Evolutionary conservation across 371 early-diverging fungal species (phyloP).

Genomic region (Saksenaea vasiformis): DNA sequence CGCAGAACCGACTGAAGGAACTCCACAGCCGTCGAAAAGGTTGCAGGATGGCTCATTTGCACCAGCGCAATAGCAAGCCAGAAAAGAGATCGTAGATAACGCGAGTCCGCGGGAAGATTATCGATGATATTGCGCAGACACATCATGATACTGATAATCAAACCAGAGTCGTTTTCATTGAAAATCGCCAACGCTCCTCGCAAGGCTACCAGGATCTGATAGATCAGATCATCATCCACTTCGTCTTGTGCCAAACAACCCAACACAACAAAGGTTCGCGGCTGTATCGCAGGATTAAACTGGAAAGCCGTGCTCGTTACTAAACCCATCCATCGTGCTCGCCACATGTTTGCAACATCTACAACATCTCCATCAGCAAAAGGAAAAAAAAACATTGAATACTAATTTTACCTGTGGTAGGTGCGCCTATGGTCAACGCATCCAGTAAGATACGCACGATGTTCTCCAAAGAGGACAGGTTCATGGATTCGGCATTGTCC

Average conservation of each 20-base stretch:
- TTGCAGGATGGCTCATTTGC: conserved; percentile 82
- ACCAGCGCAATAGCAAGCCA: conserved; percentile 88
- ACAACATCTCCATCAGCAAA: no score
- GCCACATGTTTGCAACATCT: conserved; percentile 79
- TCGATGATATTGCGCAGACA: conserved; percentile 85
- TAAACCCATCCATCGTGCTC: conserved; percentile 90
- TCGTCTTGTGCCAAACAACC: conserved; percentile 88
- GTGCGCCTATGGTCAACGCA: conserved; percentile 77
- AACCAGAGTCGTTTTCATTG: conserved; percentile 73
- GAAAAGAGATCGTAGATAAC: conserved; percentile 80
- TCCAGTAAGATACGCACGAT: conserved; percentile 79
- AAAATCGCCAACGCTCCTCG: conserved; percentile 83
- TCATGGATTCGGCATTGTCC: conserved; percentile 69
- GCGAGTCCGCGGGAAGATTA: conserved; percentile 73
- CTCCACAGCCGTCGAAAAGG: conserved; percentile 72
- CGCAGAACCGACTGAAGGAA: conserved; percentile 74
- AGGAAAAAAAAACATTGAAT: conserved; percentile 21
- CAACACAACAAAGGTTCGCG: conserved; percentile 92
- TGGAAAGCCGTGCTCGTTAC: conserved; percentile 93
- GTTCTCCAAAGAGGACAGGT: conserved; percentile 75
- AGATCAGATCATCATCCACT: conserved; percentile 84
- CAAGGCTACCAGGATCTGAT: conserved; percentile 86
- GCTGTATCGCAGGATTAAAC: conserved; percentile 90
- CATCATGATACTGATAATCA: conserved; percentile 84
- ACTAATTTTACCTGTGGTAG: conserved; percentile 55